Evolutionary conservation across 441 rosid genomes (phyloP).

Genomic region (Metrosideros polymorpha): DNA sequence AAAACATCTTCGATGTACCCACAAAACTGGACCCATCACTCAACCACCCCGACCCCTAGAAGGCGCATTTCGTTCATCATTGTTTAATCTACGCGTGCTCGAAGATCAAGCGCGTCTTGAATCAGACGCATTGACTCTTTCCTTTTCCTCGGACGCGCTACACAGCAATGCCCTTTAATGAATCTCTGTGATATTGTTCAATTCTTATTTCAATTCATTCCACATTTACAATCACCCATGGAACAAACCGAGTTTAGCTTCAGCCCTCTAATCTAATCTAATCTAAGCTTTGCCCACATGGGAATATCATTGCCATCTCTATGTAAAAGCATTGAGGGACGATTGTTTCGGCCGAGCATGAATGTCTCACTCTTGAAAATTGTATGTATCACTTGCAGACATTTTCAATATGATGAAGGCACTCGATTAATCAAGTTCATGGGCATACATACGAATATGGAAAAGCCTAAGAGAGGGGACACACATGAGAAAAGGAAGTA

Average conservation of each 20-base stretch:
- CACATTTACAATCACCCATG: background rate
- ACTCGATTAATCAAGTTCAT: background rate
- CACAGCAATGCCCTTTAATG: background rate
- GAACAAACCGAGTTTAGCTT: background rate
- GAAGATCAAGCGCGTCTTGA: background rate
- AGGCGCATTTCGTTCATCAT: background rate
- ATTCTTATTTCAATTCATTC: background rate
- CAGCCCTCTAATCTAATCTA: background rate
- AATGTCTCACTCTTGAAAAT: background rate
- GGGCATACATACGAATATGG: background rate
- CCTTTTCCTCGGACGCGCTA: background rate
- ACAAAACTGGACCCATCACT: background rate
- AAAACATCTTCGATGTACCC: background rate
- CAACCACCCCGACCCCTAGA: background rate
- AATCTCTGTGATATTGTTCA: background rate
- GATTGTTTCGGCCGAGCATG: background rate
- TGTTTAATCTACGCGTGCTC: background rate
- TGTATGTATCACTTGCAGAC: background rate
- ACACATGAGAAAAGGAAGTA: conserved; percentile 3
- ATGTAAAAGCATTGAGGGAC: background rate
- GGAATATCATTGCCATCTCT: background rate
- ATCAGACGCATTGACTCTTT: background rate
- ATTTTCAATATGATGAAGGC: background rate
- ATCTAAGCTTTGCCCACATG: background rate
- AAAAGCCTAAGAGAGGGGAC: background rate